Conservation (phyloP, 106 monocot species). For the Phalaenopsis equestris region DNA sequence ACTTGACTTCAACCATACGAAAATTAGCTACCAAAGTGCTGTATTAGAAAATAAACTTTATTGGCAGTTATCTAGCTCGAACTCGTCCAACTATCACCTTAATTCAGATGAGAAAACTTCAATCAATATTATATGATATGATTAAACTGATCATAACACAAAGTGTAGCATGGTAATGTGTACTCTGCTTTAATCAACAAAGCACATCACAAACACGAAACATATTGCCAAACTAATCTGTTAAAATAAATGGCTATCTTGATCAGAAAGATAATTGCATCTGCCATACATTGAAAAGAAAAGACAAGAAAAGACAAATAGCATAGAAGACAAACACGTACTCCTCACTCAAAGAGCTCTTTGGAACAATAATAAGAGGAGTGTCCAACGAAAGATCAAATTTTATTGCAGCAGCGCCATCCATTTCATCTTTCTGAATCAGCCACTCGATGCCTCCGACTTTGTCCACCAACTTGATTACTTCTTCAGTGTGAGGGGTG, state of each 20-base stretch:
- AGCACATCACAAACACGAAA: background rate
- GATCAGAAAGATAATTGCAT: background rate
- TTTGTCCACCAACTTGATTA: constrained; percentile 89
- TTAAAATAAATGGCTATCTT: background rate
- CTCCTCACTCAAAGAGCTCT: constrained; percentile 69
- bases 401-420: constrained; percentile 77
- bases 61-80: too few relatives aligned
- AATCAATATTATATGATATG: background rate
- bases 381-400: constrained; percentile 81
- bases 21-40: background rate
- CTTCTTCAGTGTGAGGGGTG: constrained; percentile 93
- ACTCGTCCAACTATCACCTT: background rate
- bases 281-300: background rate
- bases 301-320: background rate
- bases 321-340: constrained; percentile 19
- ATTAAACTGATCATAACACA: background rate
- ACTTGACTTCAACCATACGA: background rate
- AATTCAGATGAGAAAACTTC: background rate
- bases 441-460: constrained; percentile 93
- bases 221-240: background rate
- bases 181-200: background rate
- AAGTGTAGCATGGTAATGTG: background rate
- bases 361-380: constrained; percentile 80
- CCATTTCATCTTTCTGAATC: constrained; percentile 90
- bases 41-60: background rate